Evolutionary conservation across 176 grass and related monocot species (phyloP).

Genomic region (Oryza officinalis): DNA sequence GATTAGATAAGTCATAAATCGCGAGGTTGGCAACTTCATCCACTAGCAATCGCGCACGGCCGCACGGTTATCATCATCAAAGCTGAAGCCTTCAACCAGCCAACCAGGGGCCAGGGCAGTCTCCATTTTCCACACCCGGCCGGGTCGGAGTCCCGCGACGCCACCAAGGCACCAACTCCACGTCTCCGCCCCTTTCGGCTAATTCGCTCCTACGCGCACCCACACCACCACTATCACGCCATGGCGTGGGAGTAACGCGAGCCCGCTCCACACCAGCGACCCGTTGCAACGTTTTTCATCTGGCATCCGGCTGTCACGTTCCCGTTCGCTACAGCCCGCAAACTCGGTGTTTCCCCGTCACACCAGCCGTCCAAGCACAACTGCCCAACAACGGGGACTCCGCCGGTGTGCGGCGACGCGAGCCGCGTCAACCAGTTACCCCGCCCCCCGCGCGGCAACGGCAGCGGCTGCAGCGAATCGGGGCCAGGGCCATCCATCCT

Average conservation of each 20-base stretch:
- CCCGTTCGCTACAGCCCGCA: not conserved
- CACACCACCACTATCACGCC: not conserved
- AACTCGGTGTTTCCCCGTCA: not conserved
- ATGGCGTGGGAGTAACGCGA: conserved; percentile 28
- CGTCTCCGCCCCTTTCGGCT: conserved; percentile 39
- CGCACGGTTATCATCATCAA: not conserved
- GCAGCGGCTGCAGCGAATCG: conserved; percentile 17
- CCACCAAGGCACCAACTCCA: conserved; percentile 17
- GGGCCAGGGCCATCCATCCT: not conserved
- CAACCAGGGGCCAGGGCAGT: too few relatives aligned
- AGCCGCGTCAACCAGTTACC: conserved; percentile 13
- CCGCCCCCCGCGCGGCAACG: conserved; percentile 37
- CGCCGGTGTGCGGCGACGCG: not conserved
- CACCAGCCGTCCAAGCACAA: not conserved
- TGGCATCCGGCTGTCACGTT: not conserved
- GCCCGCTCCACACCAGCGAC: not conserved
- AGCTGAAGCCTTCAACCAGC: not conserved
- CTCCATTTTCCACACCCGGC: not conserved
- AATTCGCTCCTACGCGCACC: conserved; percentile 16
- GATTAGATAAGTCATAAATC: not conserved
- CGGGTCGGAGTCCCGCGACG: not conserved
- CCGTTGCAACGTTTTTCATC: not conserved
- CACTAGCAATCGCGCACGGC: not conserved
- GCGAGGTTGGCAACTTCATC: not conserved
- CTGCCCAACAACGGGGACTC: not conserved